Base-by-base conservation (phyloP, 2,329 filamentous ascomycete species). In the Xylariaceae sp. region DNA sequence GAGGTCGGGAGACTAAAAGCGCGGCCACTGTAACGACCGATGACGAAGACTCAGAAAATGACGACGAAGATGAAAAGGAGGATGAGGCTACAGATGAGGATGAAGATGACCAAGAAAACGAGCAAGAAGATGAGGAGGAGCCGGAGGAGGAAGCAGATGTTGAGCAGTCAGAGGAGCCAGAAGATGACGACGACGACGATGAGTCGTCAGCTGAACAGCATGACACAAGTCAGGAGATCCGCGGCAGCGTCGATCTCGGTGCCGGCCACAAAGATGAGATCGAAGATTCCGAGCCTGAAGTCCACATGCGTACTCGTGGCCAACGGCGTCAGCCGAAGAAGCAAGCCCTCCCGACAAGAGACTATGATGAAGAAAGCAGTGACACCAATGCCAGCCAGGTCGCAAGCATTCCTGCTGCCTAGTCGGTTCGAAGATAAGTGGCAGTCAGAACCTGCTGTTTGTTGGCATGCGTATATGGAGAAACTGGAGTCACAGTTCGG, bases 381-480 rank as follows among this genome's bases (percentile, higher is more conserved):
- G 67, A 72, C 52, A 72, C 71, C 6, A 71, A 71, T 58, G 71
- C 71, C 8, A 72, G 70, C 17, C 62, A 68, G 7, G 70, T 65
- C 4, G 64, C 66, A 39, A 71, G 70, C 55, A 72, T 72, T 10
- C 71, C 70, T 35, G 70, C 71, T 15, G 66, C 56, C 30, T 62
- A 37, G 65, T 50, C 44, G 11, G 53, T 50, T 15, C 3, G 10
- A 35, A 4, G 6, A n/a, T 11, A 17, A 52, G 13, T 15, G 23
- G 17, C 23, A 6, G 39, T 8, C 35, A 51, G 39, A 8, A 18
- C 3, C 8, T 8, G 8, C 8, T 37, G 18, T 8, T 35, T 17
- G 17, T n/a, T 34, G 6, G 41, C 13, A 53, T 34, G 37, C 9
- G 45, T 41, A 39, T 52, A 1, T 5, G 47, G 8, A 48, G n/a